Evolutionary conservation across 1,284 basidiomycete species (phyloP).

Genomic region (Dichomitus squalens): DNA sequence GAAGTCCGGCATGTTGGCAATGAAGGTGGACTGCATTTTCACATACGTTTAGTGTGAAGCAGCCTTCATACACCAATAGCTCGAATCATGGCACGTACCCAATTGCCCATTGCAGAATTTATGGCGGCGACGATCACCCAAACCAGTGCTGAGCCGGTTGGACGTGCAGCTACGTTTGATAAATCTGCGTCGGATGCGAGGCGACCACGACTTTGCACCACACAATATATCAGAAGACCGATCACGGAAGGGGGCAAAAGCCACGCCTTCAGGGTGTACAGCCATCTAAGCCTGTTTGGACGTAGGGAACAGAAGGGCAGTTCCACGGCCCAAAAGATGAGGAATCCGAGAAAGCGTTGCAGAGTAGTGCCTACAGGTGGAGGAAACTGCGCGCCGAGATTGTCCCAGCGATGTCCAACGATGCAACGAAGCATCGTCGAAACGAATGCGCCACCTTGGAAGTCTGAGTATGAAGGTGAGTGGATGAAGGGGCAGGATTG

Average conservation of each 20-base stretch:
- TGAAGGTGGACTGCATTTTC: slow-evolving; percentile 30
- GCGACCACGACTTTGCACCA: slow-evolving; percentile 25
- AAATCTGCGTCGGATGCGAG: slow-evolving; percentile 30
- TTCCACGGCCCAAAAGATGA: slow-evolving; percentile 43
- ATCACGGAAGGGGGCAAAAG: slow-evolving; percentile 43
- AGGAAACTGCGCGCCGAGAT: slow-evolving; percentile 42
- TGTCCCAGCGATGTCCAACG: slow-evolving; percentile 43
- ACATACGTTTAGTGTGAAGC: background rate
- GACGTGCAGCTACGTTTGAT: slow-evolving; percentile 33
- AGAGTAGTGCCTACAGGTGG: slow-evolving; percentile 40
- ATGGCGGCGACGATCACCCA: slow-evolving; percentile 48
- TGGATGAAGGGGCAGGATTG: background rate
- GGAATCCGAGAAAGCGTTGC: slow-evolving; percentile 26
- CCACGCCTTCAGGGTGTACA: slow-evolving; percentile 47
- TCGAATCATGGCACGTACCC: slow-evolving; percentile 27
- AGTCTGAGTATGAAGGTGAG: slow-evolving; percentile 25
- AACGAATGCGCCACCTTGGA: slow-evolving; percentile 29
- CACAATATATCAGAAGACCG: slow-evolving; percentile 44
- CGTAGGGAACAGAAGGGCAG: slow-evolving; percentile 48
- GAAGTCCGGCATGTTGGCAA: slow-evolving; percentile 41
- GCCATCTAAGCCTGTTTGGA: slow-evolving; percentile 44
- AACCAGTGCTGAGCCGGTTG: slow-evolving; percentile 29
- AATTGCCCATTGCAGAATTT: slow-evolving; percentile 42
- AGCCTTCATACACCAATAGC: background rate
- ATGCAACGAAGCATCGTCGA: slow-evolving; percentile 41